Evolutionary conservation across 345 rosid genomes (phyloP), one percentile per base, ranked within the genome.

Genomic region (Lepidium aucheri): DNA sequence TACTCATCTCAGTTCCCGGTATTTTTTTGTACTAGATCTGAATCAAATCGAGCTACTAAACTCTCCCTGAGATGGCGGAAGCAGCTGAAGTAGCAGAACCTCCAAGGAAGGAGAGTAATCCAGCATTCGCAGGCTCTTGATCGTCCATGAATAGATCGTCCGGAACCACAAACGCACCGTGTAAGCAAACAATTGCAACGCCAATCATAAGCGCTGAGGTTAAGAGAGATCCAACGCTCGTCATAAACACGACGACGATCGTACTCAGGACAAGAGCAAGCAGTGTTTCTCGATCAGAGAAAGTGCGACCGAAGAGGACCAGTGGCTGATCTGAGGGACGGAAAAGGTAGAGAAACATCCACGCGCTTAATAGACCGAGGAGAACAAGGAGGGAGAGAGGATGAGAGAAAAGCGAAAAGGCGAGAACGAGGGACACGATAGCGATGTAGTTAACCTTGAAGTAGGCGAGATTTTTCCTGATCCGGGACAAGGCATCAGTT

Each of bases 91-190:
- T 73, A 64, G 88, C 86, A 30, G 86, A 83, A 7, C 83, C 83
- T 2, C 92, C 88, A 22, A 87, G 88, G 83, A 85, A 85, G 2
- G 90, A 87, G 46, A 87, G 81, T 28, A 90, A 74, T 42, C 91
- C 95, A 1, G 85, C 62, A 39, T 69, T 82, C 0, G 66, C 79
- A 7, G 87, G 91, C 76, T 87, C 90, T 54, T 87, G 91, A 8
- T 90, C 95, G 58, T 90, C 97, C 41, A 87, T 22, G 55, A 90
- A 90, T 43, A 90, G 80, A 72, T 90, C 97, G 77, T 90, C 97
- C 0, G 95, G 97, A 53, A 84, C 83, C 76, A 88, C 85, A 76
- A 90, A 90, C 12, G 97, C 95, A 4, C 95, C 97, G 18, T 87
- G 97, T 4, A 84, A 53, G 68, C 90, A 85, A 42, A 90, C 88